phyloP scores from a whole-genome alignment of 352 stramenopile genomes.

The Hyaloperonospora arabidopsidis region DNA sequence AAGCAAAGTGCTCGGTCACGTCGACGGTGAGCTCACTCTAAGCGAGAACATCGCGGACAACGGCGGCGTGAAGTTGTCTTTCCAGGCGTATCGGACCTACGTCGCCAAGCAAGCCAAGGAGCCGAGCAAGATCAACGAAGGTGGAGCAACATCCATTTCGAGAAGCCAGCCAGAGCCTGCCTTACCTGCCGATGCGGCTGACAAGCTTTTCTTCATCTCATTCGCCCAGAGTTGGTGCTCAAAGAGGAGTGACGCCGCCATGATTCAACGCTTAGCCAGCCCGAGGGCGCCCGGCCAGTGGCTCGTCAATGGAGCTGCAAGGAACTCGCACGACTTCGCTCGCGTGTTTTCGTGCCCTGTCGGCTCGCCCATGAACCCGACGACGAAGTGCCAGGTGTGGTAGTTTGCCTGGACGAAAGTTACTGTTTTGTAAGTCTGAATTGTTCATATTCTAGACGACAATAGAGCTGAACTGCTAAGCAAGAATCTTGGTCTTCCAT shows the following conservation, averaged over 20 bases:
- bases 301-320: slow-evolving; percentile 72
- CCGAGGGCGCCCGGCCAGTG: slow-evolving; percentile 57
- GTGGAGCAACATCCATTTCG: slow-evolving; percentile 5
- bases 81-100: slow-evolving; percentile 44
- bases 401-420: slow-evolving; percentile 26
- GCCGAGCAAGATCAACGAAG: slow-evolving; percentile 16
- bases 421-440: slow-evolving; percentile 10
- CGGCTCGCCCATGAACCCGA: slow-evolving; percentile 59
- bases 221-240: slow-evolving; percentile 71
- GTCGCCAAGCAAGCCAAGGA: slow-evolving; percentile 19
- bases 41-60: slow-evolving; percentile 83
- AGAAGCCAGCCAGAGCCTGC: slow-evolving; percentile 18
- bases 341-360: slow-evolving; percentile 47
- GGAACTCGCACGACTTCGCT: slow-evolving; percentile 70
- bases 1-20: slow-evolving; percentile 41
- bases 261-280: slow-evolving; percentile 43
- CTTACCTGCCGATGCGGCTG: slow-evolving; percentile 14
- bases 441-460: slow-evolving; percentile 8
- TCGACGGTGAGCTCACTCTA: slow-evolving; percentile 76
- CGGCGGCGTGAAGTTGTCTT: slow-evolving; percentile 68
- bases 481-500: slow-evolving; percentile 22
- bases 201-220: slow-evolving; percentile 75
- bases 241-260: slow-evolving; percentile 50
- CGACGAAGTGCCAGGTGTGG: slow-evolving; percentile 69
- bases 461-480: slow-evolving; percentile 14